phyloP scores from a whole-genome alignment of 768 basidiomycete genomes.

The Dentipellis fragilis region DNA sequence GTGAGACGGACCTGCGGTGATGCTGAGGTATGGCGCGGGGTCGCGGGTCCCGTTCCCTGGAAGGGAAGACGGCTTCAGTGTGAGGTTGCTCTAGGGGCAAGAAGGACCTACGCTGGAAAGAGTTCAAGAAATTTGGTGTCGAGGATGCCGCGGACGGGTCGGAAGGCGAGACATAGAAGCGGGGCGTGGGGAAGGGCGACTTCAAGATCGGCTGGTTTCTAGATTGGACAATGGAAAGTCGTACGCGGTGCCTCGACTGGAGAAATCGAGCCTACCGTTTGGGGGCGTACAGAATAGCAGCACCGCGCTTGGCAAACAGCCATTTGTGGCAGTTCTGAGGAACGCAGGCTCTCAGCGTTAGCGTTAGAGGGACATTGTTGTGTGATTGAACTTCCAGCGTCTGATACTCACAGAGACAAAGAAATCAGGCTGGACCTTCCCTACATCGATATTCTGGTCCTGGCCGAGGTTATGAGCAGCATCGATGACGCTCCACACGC shows the following conservation, averaged over 20 bases:
- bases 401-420: slow-evolving; percentile 53
- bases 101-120: slow-evolving; percentile 38
- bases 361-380: neutral
- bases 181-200: slow-evolving; percentile 47
- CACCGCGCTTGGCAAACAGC: slow-evolving; percentile 61
- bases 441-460: slow-evolving; percentile 50
- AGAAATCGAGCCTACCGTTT: slow-evolving; percentile 31
- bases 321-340: slow-evolving; percentile 79
- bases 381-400: neutral
- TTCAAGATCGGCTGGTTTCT: slow-evolving; percentile 60
- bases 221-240: neutral
- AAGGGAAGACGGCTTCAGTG: neutral
- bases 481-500: slow-evolving; percentile 62
- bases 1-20: slow-evolving; percentile 35
- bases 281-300: slow-evolving; percentile 68
- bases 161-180: slow-evolving; percentile 38
- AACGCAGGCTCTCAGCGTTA: neutral
- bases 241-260: neutral
- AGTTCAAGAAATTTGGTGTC: slow-evolving; percentile 31
- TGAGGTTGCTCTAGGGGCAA: neutral
- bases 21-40: slow-evolving; percentile 39
- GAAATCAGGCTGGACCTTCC: slow-evolving; percentile 54
- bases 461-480: slow-evolving; percentile 76
- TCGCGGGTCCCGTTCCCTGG: slow-evolving; percentile 62
- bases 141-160: slow-evolving; percentile 23